Base-by-base conservation (phyloP, 441 rosid genomes). In the Gossypium armourianum region DNA sequence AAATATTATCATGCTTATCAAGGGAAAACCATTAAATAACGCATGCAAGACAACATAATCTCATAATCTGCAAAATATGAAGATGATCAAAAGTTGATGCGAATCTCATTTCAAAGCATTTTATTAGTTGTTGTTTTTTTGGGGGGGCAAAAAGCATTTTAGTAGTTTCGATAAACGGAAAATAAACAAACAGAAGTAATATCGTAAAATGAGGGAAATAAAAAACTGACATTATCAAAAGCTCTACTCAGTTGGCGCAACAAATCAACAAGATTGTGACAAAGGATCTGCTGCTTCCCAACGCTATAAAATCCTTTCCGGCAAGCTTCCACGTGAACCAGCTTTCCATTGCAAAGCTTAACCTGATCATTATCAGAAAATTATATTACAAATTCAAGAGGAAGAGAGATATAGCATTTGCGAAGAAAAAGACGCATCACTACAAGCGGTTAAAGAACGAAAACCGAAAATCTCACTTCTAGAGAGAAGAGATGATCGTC, bases 291-390 rank as follows among this genome's bases (percentile, higher is more conserved):
- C 69, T 83, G 97, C 85, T 91, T 93, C 64, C 97, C 97, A 45
- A 83, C 73, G 52, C 83, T 81, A 80, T 77, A 90, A 79, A 90
- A 93, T 17, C 98, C 95, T 72, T 84, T 85, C 43, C 77, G 84
- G 83, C 92, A 87, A 72, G 88, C 88, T 79, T 93, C 97, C 49
- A 91, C 86, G 13, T 86, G 88, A 75, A 90, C 86, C 81, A 87
- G 67, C 87, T 91, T 93, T 76, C 96, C 97, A 66, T 90, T 90
- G 83, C 97, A 88, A 71, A 91, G 89, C 87, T 90, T 93, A 84
- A 85, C 98, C 98, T 93, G 82, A 56, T 49, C 62, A 49, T 57
- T 40, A 49, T 19, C 45, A 13, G 9, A 49, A 28, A 15, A 29
- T 10, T 26, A 36, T 8, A 3, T n/a, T 12, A 43, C 6, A 59